Base-by-base conservation (phyloP, 208 protist species). In the Wallacemonas sp. region DNA sequence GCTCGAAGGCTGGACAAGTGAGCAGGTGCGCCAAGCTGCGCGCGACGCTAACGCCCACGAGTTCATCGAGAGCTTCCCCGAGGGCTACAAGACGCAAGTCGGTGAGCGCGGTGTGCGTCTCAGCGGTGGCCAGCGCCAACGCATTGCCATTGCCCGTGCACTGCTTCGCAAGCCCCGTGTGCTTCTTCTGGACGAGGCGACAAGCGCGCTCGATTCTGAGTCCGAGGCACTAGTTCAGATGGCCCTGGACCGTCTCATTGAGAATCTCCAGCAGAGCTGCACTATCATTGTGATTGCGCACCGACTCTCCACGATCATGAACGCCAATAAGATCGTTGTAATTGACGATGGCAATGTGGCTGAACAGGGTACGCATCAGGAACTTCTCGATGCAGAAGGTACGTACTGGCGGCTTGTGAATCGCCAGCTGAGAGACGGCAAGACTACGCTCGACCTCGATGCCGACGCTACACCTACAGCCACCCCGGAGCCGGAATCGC, bases 121-220 rank as follows among this genome's bases (percentile, higher is more conserved):
- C 49, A 88, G 72, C n/a, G 85, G 91, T 12, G 97, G 97, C 2
- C 94, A 99, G 82, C 75, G 93, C 17, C 97, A 99, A 83, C 84
- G 98, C 30, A 62, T 99, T 2, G 97, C 93, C 60, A 76, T 99
- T 21, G 95, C 92, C 6, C 74, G 97, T 33, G 97, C 97, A 0
- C 62, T 99, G 11, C 77, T 99, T 12, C 82, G 80, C 30, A 68
- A 73, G 82, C 56, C 79, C 66, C 64, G 72, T 4, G 67, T 85
- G 96, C 21, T 79, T 98, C 79, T 99, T 24, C 73, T 99, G 22
- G 97, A 99, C 71, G 97, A 99, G 77, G 91, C 96, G 0, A 98
- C 96, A 15, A 88, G 84, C 11, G 56, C 70, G 8, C 79, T 94
- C 26, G 91, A 94, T 56, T 17, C 70, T 5, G 82, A 88, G 60